A percentile compares a stretch with the other conserved stretches of the same genome.
Evolutionary conservation across 495 filamentous ascomycete genomes (phyloP).

Genomic region (Podospora pseudopauciseta): DNA sequence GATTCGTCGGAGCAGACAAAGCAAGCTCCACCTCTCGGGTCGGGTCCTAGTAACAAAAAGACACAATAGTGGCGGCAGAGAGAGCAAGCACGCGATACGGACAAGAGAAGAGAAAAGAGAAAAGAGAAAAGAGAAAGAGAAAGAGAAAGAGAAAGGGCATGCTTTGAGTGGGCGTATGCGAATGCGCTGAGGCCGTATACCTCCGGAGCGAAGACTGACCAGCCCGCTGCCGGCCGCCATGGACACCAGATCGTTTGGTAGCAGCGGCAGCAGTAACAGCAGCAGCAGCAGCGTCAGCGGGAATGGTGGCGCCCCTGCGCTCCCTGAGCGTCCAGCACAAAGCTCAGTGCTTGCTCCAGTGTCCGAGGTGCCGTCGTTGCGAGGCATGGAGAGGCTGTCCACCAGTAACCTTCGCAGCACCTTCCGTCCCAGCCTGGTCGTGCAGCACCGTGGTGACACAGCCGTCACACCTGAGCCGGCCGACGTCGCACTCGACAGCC

Average conservation of each 20-base stretch:
- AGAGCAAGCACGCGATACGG: neutral
- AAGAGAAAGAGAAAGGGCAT: neutral
- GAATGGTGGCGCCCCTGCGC: conserved; percentile 13
- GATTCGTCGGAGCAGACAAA: neutral
- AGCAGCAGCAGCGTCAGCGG: neutral
- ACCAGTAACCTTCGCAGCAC: conserved; percentile 28
- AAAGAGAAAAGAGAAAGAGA: conserved; percentile 5
- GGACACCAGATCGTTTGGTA: conserved; percentile 24
- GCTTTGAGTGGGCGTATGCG: neutral
- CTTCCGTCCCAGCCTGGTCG: conserved; percentile 21
- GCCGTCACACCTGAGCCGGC: conserved; percentile 53
- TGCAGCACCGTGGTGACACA: conserved; percentile 41
- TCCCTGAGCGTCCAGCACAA: conserved; percentile 25
- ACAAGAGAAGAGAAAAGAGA: neutral
- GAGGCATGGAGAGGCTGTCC: conserved; percentile 23
- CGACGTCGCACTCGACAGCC: conserved; percentile 28
- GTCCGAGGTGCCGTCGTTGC: conserved; percentile 25
- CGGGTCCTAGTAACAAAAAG: neutral
- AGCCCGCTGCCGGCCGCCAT: conserved; percentile 27
- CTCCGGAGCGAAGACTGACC: conserved; percentile 16
- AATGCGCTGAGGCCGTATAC: conserved; percentile 11
- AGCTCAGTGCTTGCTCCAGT: conserved; percentile 23
- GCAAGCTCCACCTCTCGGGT: neutral
- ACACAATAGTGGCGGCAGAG: neutral
- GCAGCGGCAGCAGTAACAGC: neutral